Evolutionary conservation across 768 basidiomycete species (phyloP).

Genomic region (Sistotremastrum niveocremeum): DNA sequence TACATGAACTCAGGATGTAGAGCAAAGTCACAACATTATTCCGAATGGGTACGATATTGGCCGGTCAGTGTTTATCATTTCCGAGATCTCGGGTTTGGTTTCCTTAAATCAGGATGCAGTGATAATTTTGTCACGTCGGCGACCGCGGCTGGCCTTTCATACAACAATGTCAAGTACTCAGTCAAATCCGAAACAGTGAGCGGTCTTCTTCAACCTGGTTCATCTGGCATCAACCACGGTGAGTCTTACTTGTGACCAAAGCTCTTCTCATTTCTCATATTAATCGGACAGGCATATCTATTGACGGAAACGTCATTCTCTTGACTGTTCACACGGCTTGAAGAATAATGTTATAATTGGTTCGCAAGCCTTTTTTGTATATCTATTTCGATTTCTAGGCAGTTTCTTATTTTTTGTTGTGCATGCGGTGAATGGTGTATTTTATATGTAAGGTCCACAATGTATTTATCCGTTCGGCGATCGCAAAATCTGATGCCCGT

Average conservation of each 20-base stretch:
- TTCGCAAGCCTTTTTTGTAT: too few relatives aligned
- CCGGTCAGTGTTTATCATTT: conserved; percentile 17
- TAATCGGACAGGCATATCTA: conserved; percentile 35
- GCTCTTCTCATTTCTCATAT: background rate
- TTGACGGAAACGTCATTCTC: conserved; percentile 42
- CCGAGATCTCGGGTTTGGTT: background rate
- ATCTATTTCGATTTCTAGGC: too few relatives aligned
- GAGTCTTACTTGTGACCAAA: conserved; percentile 3
- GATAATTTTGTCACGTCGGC: conserved; percentile 22
- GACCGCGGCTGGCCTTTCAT: conserved; percentile 26
- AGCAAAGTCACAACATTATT: conserved; percentile 26
- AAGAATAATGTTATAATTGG: too few relatives aligned
- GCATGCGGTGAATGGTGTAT: too few relatives aligned
- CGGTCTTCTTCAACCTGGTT: conserved; percentile 40
- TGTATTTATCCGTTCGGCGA: too few relatives aligned
- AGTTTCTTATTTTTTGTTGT: too few relatives aligned
- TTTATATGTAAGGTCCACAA: too few relatives aligned
- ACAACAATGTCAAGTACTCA: conserved; percentile 32
- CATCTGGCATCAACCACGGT: conserved; percentile 40
- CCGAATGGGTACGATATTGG: conserved; percentile 39
- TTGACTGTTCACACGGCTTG: conserved; percentile 29
- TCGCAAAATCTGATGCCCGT: too few relatives aligned
- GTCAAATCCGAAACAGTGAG: conserved; percentile 33
- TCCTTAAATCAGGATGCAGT: conserved; percentile 10
- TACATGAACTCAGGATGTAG: conserved; percentile 11